A percentile compares a stretch with the other conserved stretches of the same genome.
Evolutionary conservation across 1,284 basidiomycete genomes (phyloP).

Genomic region (Ceratobasidium sp.): DNA sequence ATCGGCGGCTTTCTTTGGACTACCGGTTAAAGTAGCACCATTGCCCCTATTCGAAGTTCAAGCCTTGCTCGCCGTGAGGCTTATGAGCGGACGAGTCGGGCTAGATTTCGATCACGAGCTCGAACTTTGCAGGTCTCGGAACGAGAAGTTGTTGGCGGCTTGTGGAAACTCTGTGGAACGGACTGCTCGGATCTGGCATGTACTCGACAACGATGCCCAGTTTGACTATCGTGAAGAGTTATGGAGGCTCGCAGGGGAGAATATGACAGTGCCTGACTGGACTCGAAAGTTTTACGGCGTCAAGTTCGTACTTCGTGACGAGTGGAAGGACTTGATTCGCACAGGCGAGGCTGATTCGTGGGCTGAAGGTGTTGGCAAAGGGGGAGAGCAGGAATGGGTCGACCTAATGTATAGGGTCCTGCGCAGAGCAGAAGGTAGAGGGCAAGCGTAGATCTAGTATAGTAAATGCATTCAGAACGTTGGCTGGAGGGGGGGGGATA

Average conservation of each 20-base stretch:
- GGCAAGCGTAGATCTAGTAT: background rate
- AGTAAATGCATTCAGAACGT: background rate
- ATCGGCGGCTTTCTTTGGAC: slow-evolving; percentile 68
- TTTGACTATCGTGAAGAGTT: slow-evolving; percentile 9
- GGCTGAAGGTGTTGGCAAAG: slow-evolving; percentile 32
- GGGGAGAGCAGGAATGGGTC: slow-evolving; percentile 33
- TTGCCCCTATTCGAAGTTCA: slow-evolving; percentile 73
- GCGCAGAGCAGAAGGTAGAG: slow-evolving; percentile 6
- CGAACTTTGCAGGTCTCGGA: background rate
- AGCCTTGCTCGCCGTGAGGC: slow-evolving; percentile 47
- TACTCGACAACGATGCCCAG: slow-evolving; percentile 20
- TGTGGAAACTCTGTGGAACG: background rate
- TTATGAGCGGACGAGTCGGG: slow-evolving; percentile 6
- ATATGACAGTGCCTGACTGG: slow-evolving; percentile 30
- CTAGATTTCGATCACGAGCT: slow-evolving; percentile 20
- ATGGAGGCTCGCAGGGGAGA: slow-evolving; percentile 24
- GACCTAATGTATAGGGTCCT: slow-evolving; percentile 27
- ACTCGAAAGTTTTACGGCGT: slow-evolving; percentile 31
- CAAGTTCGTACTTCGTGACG: slow-evolving; percentile 36
- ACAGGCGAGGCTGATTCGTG: slow-evolving; percentile 34
- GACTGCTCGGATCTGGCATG: slow-evolving; percentile 9
- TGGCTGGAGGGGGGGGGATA: no score
- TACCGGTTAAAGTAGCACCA: slow-evolving; percentile 62
- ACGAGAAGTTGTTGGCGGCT: background rate
- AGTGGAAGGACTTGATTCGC: slow-evolving; percentile 36